Evolutionary conservation across 768 basidiomycete genomes (phyloP), one percentile per base, ranked within the genome.

Genomic region (Tremella mesenterica): DNA sequence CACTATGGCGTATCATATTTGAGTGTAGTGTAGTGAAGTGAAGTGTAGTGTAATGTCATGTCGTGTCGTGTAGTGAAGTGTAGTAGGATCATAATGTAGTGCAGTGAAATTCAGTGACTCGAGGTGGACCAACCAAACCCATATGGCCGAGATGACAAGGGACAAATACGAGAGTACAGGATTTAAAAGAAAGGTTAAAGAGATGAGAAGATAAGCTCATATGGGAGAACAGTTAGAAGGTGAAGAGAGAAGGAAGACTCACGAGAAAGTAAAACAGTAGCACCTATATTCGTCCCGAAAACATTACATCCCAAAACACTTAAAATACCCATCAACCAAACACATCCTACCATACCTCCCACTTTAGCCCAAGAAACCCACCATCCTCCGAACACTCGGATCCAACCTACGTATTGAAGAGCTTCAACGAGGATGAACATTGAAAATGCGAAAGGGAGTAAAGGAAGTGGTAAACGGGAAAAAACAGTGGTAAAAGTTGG

Each of bases 371-470:
- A 80, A 6, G 75, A 69, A 3, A 54, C 63, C 79, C 79, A 80
- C 86, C 87, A 88, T 2, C 61, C 60, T 0, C 82, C 84, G 66
- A 92, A 93, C 21, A 91, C 78, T 12, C 81, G 77, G 8, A 93
- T 88, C 90, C 92, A 97, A 25, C 89, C 89, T 54, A 84, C 82
- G 56, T 82, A 78, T 12, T 82, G 78, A 5, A 97, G 79, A 0
- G 79, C 86, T 67, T 92, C 85, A 53, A 93, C 88, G 52, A 97
- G 81, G 60, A 96, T 88, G 75, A 97, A 96, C 73, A 92, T 89
- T 0, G 85, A 84, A 68, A 96, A 90, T 0, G 90, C 87, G 66
- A 97, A 97, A 0, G 88, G 88, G 14, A 95, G 76, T 6, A 95
- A 81, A 12, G 82, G 79, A 54, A 90, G 82, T 0, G 90, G 92